Percentiles rank a stretch among this genome's conserved stretches.
phyloP scores from a whole-genome alignment of 495 filamentous ascomycete species.

The Clohesyomyces aquaticus region DNA sequence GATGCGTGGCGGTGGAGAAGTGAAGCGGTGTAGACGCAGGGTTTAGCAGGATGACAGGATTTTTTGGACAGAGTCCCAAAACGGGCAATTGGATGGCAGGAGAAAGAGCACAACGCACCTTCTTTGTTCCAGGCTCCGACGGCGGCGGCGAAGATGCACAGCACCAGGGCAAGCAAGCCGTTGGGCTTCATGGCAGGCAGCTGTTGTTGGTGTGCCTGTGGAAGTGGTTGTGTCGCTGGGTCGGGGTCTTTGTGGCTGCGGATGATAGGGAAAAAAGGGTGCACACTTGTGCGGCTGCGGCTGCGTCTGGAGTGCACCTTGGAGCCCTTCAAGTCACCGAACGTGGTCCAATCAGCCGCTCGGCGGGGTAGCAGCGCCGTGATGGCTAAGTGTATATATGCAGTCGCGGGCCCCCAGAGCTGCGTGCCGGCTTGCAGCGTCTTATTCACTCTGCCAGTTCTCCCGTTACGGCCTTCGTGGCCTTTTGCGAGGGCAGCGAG shows the following conservation, averaged over 20 bases:
- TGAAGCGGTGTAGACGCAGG: background rate
- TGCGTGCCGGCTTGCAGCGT: background rate
- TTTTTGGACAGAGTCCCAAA: conserved; percentile 10
- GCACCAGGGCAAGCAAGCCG: conserved; percentile 50
- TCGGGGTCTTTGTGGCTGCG: conserved; percentile 24
- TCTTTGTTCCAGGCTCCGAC: conserved; percentile 82
- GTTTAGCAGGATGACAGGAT: conserved; percentile 1
- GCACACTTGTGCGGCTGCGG: conserved; percentile 24
- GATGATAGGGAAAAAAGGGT: conserved; percentile 25
- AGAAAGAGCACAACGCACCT: conserved; percentile 55
- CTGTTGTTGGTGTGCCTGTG: conserved; percentile 7
- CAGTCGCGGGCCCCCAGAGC: background rate
- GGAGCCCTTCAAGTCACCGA: conserved; percentile 10
- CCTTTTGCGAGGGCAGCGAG: conserved; percentile 8
- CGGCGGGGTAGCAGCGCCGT: conserved; percentile 1
- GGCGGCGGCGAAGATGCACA: conserved; percentile 63
- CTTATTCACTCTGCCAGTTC: background rate
- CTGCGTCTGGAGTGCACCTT: conserved; percentile 21
- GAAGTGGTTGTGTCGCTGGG: background rate
- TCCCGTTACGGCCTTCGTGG: conserved; percentile 21
- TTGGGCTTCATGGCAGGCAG: conserved; percentile 29
- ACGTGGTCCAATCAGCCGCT: conserved; percentile 39
- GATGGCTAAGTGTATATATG: background rate
- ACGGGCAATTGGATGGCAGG: conserved; percentile 8
- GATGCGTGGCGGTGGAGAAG: conserved; percentile 17